Conservation (phyloP, 2,329 filamentous ascomycete genomes). For the Epichloe sp. region DNA sequence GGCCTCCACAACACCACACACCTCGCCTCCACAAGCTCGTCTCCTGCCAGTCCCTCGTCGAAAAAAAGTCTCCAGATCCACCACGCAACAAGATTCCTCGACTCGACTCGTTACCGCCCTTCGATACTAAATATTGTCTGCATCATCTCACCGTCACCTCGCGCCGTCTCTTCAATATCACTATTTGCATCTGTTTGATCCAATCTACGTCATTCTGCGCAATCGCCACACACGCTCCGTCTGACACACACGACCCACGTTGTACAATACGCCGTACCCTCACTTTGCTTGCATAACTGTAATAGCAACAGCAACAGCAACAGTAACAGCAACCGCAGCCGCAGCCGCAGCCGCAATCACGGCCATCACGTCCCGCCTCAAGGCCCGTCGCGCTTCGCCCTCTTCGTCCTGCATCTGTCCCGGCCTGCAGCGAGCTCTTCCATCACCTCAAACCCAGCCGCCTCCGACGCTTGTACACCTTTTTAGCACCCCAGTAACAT, state of each 20-base stretch:
- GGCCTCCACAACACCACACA: constrained; percentile 5
- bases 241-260: neutral
- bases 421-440: neutral
- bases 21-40: constrained; percentile 1
- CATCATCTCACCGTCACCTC: neutral
- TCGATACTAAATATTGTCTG: neutral
- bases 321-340: neutral
- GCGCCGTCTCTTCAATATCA: neutral
- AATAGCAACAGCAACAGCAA: neutral
- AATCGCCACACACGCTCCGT: neutral
- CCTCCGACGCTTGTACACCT: constrained; percentile 1
- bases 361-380: neutral
- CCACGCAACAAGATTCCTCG: neutral
- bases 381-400: neutral
- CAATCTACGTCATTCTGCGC: constrained; percentile 2
- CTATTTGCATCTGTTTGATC: neutral
- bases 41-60: neutral
- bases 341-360: neutral
- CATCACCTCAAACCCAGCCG: neutral
- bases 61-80: neutral
- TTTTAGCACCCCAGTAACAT: neutral
- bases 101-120: neutral
- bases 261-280: neutral
- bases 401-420: neutral
- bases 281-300: neutral